Conservation (phyloP, 1,284 basidiomycete genomes). For the Xerocomus nothofagi region DNA sequence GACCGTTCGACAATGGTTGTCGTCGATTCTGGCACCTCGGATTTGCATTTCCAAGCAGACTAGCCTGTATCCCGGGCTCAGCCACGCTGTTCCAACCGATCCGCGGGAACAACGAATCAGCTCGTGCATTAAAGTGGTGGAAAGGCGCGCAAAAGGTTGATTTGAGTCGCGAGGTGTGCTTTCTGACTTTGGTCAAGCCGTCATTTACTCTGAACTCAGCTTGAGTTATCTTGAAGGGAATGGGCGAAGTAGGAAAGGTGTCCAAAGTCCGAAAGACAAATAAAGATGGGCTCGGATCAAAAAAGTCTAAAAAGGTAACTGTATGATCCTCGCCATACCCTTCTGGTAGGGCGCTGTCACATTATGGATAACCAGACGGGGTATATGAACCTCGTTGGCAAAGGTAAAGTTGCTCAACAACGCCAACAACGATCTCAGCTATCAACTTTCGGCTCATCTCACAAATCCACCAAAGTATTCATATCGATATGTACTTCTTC, state of each 20-base stretch:
- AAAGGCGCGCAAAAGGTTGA: no score
- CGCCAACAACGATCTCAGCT: background rate
- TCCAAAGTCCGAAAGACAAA: no score
- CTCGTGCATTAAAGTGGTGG: no score
- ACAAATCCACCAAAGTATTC: background rate
- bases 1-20: background rate
- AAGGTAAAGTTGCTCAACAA: background rate
- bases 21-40: background rate
- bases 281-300: no score
- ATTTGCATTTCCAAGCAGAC: background rate
- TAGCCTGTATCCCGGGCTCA: background rate
- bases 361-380: background rate
- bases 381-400: background rate
- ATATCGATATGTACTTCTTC: background rate
- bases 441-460: background rate
- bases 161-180: no score
- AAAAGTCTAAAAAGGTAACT: no score
- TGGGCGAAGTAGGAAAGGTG: no score
- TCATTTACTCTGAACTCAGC: no score
- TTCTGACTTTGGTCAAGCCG: no score
- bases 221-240: no score
- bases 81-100: background rate
- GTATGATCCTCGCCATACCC: background rate
- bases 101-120: no score
- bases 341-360: background rate